Evolutionary conservation across 192 early-diverging fungal species (phyloP).

Genomic region (Thamnidium elegans): DNA sequence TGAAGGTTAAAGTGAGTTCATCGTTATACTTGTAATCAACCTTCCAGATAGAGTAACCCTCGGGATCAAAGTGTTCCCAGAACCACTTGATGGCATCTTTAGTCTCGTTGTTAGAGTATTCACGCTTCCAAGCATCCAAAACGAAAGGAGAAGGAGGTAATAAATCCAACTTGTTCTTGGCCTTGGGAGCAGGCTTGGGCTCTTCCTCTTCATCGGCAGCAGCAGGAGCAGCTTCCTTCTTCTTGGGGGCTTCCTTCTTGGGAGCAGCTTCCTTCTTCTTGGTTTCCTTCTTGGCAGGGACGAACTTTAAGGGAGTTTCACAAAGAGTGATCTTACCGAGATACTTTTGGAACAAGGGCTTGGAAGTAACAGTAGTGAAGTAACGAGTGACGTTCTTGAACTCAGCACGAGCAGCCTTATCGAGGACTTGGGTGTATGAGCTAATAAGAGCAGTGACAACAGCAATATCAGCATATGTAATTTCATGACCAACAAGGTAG

Average conservation of each 20-base stretch:
- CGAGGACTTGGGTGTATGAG: conserved; percentile 57
- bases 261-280: conserved; percentile 57
- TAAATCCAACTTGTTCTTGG: conserved; percentile 86
- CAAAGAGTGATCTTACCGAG: conserved; percentile 68
- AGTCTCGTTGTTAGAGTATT: conserved; percentile 97
- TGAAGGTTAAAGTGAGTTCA: conserved; percentile 85
- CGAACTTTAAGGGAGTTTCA: conserved; percentile 53
- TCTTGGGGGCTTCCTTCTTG: conserved; percentile 43
- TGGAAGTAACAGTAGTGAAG: conserved; percentile 84
- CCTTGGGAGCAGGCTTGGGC: conserved; percentile 76
- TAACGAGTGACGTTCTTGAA: conserved; percentile 89
- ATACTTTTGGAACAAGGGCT: conserved; percentile 80
- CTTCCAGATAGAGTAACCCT: conserved; percentile 90
- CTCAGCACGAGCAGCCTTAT: conserved; percentile 71
- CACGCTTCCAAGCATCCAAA: conserved; percentile 94
- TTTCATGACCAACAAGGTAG: conserved; percentile 88
- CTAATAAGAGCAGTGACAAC: conserved; percentile 54
- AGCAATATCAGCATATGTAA: conserved; percentile 89
- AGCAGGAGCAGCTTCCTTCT: conserved; percentile 43
- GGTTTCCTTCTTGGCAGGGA: conserved; percentile 61
- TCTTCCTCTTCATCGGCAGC: conserved; percentile 52
- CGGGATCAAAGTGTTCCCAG: conserved; percentile 86
- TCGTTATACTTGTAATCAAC: conserved; percentile 95
- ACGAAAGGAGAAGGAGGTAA: conserved; percentile 79
- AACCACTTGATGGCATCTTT: conserved; percentile 88